phyloP scores from a whole-genome alignment of 1,284 basidiomycete species.

The Bondarzewia mesenterica region DNA sequence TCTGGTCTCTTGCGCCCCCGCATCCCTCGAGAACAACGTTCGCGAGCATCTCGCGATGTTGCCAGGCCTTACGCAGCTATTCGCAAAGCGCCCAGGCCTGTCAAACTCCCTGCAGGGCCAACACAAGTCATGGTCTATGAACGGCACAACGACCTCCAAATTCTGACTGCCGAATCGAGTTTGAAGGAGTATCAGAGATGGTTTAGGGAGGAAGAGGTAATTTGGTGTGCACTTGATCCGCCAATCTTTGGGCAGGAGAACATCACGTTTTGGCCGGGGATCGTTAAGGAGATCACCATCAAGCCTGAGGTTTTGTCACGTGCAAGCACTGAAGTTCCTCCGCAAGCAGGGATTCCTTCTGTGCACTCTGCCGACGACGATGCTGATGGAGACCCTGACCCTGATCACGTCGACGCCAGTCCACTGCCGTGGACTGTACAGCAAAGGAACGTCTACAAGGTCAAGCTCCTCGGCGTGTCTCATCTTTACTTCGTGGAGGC shows the following conservation, averaged over 20 bases:
- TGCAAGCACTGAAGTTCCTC: not conserved
- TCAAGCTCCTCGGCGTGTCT: conserved; percentile 53
- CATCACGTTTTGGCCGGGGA: conserved; percentile 65
- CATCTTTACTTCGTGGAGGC: conserved; percentile 40
- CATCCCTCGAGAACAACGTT: conserved; percentile 11
- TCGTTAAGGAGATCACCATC: conserved; percentile 52
- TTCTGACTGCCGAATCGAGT: conserved; percentile 32
- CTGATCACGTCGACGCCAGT: not conserved
- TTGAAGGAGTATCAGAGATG: conserved; percentile 38
- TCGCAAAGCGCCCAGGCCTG: conserved; percentile 38
- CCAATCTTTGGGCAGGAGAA: conserved; percentile 38
- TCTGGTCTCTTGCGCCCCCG: not conserved
- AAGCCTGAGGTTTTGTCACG: conserved; percentile 26
- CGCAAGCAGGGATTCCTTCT: conserved; percentile 4
- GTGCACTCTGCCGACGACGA: conserved; percentile 12
- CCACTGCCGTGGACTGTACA: conserved; percentile 44
- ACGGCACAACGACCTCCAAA: conserved; percentile 50
- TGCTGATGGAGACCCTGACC: conserved; percentile 8
- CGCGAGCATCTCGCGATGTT: conserved; percentile 13
- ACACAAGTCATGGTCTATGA: conserved; percentile 46
- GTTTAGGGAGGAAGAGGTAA: conserved; percentile 61
- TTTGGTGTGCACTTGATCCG: conserved; percentile 59
- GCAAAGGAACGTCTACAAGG: conserved; percentile 52
- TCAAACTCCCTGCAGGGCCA: conserved; percentile 34
- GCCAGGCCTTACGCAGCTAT: conserved; percentile 46